Conservation (phyloP, 2,329 filamentous ascomycete species). For the Fusarium papillatum region DNA sequence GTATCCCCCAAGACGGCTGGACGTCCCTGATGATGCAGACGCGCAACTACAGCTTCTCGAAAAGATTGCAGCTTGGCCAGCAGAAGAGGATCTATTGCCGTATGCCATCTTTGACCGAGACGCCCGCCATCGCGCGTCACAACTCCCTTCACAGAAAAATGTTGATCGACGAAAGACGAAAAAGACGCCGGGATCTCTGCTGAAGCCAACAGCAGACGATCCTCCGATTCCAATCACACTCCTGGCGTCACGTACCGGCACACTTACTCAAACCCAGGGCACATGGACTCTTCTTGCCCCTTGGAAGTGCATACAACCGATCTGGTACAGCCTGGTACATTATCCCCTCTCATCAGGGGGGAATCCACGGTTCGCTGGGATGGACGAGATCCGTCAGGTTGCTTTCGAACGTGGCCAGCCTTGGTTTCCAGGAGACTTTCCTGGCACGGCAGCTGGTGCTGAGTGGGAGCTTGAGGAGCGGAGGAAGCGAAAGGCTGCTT, state of each 20-base stretch:
- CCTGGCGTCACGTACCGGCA: slow-evolving; percentile 68
- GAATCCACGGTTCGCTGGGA: slow-evolving; percentile 85
- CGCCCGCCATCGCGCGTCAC: slow-evolving; percentile 73
- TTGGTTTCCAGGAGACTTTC: slow-evolving; percentile 90
- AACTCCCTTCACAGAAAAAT: slow-evolving; percentile 80
- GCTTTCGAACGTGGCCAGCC: slow-evolving; percentile 82
- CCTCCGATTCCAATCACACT: slow-evolving; percentile 84
- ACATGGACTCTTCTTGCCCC: slow-evolving; percentile 89
- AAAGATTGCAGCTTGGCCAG: slow-evolving; percentile 76
- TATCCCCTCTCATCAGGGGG: slow-evolving; percentile 84
- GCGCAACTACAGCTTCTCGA: slow-evolving; percentile 64
- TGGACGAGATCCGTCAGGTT: slow-evolving; percentile 85
- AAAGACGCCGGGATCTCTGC: slow-evolving; percentile 72
- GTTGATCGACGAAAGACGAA: slow-evolving; percentile 82
- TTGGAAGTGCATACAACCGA: slow-evolving; percentile 87
- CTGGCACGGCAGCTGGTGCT: slow-evolving; percentile 83
- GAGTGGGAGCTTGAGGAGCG: slow-evolving; percentile 80
- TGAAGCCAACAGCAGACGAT: slow-evolving; percentile 71
- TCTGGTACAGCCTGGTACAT: slow-evolving; percentile 91
- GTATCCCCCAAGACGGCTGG: slow-evolving; percentile 76
- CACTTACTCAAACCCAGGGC: slow-evolving; percentile 68
- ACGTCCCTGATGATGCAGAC: slow-evolving; percentile 55
- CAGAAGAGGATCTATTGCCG: slow-evolving; percentile 64
- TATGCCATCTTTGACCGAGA: slow-evolving; percentile 77
- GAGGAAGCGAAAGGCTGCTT: slow-evolving; percentile 81